Base-by-base conservation (phyloP, 192 early-diverging fungal genomes). In the Gaertneriomyces semiglobifer region DNA sequence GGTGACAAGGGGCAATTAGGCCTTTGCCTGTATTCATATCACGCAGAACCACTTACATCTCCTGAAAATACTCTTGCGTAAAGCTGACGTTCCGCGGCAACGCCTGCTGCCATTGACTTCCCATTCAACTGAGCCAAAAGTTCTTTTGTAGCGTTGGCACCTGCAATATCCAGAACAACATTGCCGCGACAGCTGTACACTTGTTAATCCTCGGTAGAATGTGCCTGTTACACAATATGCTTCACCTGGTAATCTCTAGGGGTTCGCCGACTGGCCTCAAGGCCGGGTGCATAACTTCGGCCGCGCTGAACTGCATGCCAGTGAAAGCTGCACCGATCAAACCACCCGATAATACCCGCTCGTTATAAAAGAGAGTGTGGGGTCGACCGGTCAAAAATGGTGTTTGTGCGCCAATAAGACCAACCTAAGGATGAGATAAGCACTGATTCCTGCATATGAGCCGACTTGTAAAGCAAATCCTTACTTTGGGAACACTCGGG, bases 311-410 rank as follows among this genome's bases (percentile, higher is more conserved):
- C 16, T 0, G 66, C 16, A 45, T 44, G 43, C 60, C 48, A 33
- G 46, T 14, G 6, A 75, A 46, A 33, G 60, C 61, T 7, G 66
- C 56, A 7, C 74, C 74, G 7, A 75, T 69, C 18, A 64, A 16
- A 3, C 78, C 78, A 11, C 57, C 72, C 1, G 53, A 55, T 10
- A 65, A 63, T 5, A 72, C 48, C 18, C 64, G 38, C 33, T 69
- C 55, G 50, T 77, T 70, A 63, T 60, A 69, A 56, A 74, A 79
- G 25, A 79, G 55, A 5, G 69, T 69, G 48, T 74, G 59, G 25
- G 71, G 74, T 7, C 42, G 43, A 12, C 68, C 71, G 4, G 63
- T 79, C 1, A 71, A 8, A 46, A 79, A 79, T 3, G 74, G 78
- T 20, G 78, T 79, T 44, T 50, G 53, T 1, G 74, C 47, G 3